Evolutionary conservation across 306 rosid genomes (phyloP), one percentile per base, ranked within the genome.

Genomic region (Cyamopsis tetragonoloba): DNA sequence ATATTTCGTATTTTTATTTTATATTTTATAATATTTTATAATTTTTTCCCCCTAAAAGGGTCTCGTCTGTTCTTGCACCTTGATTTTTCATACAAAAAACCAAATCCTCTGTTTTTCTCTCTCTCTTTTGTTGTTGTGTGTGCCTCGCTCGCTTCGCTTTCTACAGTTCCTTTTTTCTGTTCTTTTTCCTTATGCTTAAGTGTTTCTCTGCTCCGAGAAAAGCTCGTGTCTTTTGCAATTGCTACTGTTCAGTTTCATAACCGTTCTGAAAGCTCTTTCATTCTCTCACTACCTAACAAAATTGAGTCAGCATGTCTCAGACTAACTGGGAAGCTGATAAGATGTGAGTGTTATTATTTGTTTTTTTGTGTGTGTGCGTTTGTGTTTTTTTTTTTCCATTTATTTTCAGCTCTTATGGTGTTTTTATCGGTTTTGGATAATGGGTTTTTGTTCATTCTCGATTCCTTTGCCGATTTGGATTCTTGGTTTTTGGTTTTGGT

Each of bases 321-420:
- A 93, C 96, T 76, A 90, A 90, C 91, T 93, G 99, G 99, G 99
- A 93, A 80, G 99, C 99, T 73, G 99, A 93, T 83, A 93, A 93
- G 88, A 93, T 93, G 99, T 88, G 55, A 83, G 97, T 80, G 63
- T 19, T 54, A 8, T 2, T 35, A 4, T 46, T 55, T 39, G 12
- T 43, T 12, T 7, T 5, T 18, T 0, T 17, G n/a, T n/a, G n/a
- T n/a, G n/a, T n/a, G n/a, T n/a, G n/a, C n/a, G n/a, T n/a, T n/a
- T n/a, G n/a, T 18, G 0, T 11, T 6, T 14, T 12, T 37, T 7
- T 12, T 9, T 7, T 23, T 22, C 0, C 27, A 3, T 22, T n/a
- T 55, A 13, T 76, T 35, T 31, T 12, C 32, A 10, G 27, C 61
- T 39, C 55, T 18, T 8, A 11, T 48, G 7, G 24, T 19, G 18